Evolutionary conservation across 108 stramenopile genomes (phyloP).

Genomic region (Schizochytrium sp.): DNA sequence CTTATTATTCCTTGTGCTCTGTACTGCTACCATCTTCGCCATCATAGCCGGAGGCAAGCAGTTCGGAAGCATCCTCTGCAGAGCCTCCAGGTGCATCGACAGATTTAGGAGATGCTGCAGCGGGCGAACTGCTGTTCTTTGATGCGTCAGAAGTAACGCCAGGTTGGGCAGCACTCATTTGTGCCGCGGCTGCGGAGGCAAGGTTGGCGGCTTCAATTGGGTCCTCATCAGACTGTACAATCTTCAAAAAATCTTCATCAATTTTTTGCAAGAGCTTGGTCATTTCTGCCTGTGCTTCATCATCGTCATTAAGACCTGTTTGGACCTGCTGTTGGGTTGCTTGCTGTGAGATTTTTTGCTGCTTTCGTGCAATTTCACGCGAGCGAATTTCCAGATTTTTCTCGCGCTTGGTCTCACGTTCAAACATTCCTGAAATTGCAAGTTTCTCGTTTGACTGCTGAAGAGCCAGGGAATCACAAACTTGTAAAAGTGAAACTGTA

Average conservation of each 20-base stretch:
- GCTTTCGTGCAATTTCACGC: constrained; percentile 71
- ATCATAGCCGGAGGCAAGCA: background rate
- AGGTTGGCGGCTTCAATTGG: background rate
- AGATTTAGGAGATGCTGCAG: background rate
- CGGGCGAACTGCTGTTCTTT: background rate
- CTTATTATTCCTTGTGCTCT: too few species aligned
- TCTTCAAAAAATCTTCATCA: constrained; percentile 56
- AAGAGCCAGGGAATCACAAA: constrained; percentile 79
- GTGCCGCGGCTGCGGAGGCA: too few species aligned
- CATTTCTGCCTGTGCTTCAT: constrained; percentile 52
- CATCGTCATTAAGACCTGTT: constrained; percentile 37
- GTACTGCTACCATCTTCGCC: too few species aligned
- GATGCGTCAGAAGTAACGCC: background rate
- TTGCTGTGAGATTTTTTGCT: constrained; percentile 70
- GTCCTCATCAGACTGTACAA: constrained; percentile 17
- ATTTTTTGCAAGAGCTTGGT: constrained; percentile 30
- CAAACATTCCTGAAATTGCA: constrained; percentile 82
- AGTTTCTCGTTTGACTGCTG: constrained; percentile 81
- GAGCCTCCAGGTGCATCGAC: background rate
- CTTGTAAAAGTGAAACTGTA: constrained; percentile 85
- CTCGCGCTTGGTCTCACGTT: constrained; percentile 86
- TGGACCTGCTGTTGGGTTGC: constrained; percentile 62
- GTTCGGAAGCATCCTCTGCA: background rate
- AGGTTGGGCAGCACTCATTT: too few species aligned
- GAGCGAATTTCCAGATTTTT: constrained; percentile 83